Conservation (phyloP, 257 asterid genomes). For the Osmanthus fragrans region DNA sequence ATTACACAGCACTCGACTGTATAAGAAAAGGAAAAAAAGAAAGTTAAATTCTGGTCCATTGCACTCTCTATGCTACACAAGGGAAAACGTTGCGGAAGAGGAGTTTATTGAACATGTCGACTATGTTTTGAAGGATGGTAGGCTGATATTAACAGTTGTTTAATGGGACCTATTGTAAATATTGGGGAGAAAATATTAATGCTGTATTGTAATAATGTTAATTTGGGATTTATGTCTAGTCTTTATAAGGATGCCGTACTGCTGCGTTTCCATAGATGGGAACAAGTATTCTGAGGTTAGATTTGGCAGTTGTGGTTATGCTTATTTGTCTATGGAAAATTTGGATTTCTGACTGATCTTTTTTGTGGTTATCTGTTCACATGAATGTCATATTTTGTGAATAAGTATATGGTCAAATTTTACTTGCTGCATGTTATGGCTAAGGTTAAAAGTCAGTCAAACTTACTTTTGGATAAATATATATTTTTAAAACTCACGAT, state of each 20-base stretch:
- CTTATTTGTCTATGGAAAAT: no score
- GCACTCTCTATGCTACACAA: neutral
- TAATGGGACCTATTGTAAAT: neutral
- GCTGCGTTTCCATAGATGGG: neutral
- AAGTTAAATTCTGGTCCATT: constrained; percentile 27
- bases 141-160: neutral
- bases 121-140: neutral
- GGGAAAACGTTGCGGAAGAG: neutral
- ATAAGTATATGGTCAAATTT: no score
- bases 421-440: no score
- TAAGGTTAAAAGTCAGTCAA: no score
- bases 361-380: neutral
- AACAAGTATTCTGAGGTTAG: no score
- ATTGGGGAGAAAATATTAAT: neutral
- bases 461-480: no score
- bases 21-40: constrained; percentile 11
- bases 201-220: neutral
- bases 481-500: no score
- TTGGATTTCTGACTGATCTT: neutral
- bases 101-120: neutral
- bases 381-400: no score
- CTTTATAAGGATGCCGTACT: neutral
- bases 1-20: neutral
- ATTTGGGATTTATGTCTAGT: neutral
- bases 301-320: no score